phyloP scores from a whole-genome alignment of 2,329 filamentous ascomycete species.

The Colletotrichum brevisporum region DNA sequence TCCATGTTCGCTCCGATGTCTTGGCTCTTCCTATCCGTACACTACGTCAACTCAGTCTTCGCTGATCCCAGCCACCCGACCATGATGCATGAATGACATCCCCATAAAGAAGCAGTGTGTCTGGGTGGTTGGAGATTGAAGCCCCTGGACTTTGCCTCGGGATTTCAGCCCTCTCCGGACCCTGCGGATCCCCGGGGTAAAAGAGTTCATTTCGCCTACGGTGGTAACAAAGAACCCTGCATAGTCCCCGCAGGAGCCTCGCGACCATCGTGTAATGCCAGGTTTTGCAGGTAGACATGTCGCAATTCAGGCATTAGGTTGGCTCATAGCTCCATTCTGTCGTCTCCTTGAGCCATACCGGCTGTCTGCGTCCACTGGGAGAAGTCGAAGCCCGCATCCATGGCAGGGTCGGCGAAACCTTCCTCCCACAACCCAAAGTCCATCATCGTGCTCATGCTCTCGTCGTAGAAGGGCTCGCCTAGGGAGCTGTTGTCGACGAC shows the following conservation, averaged over 20 bases:
- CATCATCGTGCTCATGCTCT: conserved; percentile 46
- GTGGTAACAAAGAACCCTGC: neutral
- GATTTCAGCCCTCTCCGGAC: neutral
- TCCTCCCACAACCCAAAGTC: conserved; percentile 55
- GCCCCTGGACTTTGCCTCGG: neutral
- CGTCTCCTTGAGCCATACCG: conserved; percentile 35
- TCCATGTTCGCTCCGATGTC: neutral
- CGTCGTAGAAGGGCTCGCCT: conserved; percentile 49
- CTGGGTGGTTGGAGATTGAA: conserved; percentile 1
- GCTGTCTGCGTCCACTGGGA: conserved; percentile 46
- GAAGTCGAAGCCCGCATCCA: conserved; percentile 51
- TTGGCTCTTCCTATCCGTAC: neutral
- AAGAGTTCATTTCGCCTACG: neutral
- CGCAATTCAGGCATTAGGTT: neutral
- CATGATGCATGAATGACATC: conserved; percentile 15
- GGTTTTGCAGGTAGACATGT: neutral
- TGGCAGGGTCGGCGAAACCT: conserved; percentile 53
- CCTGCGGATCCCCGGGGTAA: conserved; percentile 10
- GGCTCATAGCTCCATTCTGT: conserved; percentile 34
- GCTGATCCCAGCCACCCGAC: conserved; percentile 2
- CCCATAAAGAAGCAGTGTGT: neutral
- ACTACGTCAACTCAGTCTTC: neutral
- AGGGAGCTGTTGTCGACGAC: conserved; percentile 48
- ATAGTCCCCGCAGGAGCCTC: neutral
- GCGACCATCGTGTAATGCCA: neutral